Evolutionary conservation across 345 rosid species (phyloP).

Genomic region (Abelmoschus esculentus): DNA sequence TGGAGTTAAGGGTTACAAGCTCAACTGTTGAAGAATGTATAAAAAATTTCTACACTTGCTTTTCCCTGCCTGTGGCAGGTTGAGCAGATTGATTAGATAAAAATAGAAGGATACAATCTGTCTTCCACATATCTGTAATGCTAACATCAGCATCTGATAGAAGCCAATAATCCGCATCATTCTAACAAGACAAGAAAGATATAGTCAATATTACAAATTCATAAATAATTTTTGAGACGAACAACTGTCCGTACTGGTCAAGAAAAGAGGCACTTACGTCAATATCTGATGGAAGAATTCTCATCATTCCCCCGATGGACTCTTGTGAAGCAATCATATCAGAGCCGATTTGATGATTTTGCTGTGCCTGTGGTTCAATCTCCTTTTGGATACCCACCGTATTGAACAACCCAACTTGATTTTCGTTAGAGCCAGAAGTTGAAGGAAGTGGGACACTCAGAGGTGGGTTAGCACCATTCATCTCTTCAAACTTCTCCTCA

Average conservation of each 20-base stretch:
- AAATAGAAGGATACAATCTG: conserved; percentile 73
- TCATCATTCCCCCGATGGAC: conserved; percentile 77
- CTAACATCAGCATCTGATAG: conserved; percentile 72
- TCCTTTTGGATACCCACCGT: conserved; percentile 33
- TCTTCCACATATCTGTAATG: conserved; percentile 91
- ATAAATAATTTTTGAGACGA: not conserved
- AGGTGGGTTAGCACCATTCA: conserved; percentile 48
- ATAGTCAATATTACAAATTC: not conserved
- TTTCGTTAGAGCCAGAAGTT: conserved; percentile 53
- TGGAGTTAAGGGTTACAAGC: conserved; percentile 39
- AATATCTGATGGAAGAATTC: conserved; percentile 70
- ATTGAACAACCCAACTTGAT: conserved; percentile 35
- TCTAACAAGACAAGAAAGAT: conserved; percentile 29
- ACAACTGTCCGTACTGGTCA: not conserved
- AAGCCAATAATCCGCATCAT: conserved; percentile 85
- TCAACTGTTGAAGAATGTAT: not conserved
- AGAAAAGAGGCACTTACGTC: conserved; percentile 48
- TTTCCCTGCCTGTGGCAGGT: not conserved
- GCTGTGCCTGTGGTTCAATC: conserved; percentile 33
- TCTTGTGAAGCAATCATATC: conserved; percentile 64
- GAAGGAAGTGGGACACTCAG: conserved; percentile 44
- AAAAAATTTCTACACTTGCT: not conserved
- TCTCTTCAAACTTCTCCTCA: conserved; percentile 82
- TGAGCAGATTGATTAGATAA: conserved; percentile 2
- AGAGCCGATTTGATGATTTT: conserved; percentile 33